These are phyloP conservation scores for Eucalyptus erythrocorys DNA, from an alignment of 345 rosid species.

Conservation along the genomic window DNA sequence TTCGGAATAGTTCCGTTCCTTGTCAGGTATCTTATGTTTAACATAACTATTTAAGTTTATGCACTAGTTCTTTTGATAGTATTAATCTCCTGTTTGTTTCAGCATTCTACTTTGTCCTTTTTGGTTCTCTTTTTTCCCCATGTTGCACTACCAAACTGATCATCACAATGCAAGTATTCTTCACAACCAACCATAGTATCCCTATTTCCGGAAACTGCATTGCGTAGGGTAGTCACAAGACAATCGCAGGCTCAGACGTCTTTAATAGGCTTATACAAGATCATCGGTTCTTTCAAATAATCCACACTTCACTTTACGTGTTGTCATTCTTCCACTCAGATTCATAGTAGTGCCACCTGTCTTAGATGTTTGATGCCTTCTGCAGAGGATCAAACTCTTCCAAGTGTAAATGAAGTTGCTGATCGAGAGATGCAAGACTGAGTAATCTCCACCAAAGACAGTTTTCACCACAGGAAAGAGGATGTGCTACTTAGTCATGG, in stretches of 20 bases:
- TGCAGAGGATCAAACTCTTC: background rate
- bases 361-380: background rate
- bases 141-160: background rate
- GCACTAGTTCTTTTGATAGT: background rate
- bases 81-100: background rate
- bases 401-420: background rate
- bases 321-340: background rate
- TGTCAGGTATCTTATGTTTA: background rate
- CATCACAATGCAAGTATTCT: background rate
- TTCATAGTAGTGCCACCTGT: background rate
- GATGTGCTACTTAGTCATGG: background rate
- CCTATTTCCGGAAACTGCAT: background rate
- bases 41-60: background rate
- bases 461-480: background rate
- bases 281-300: background rate
- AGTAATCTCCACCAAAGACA: background rate
- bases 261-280: background rate
- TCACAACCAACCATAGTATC: background rate
- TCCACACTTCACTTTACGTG: background rate
- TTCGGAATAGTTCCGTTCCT: background rate
- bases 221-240: background rate
- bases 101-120: background rate
- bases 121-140: background rate
- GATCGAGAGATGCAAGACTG: background rate
- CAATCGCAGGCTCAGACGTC: background rate